phyloP scores from a whole-genome alignment of 306 rosid species.

The Quercus variabilis region DNA sequence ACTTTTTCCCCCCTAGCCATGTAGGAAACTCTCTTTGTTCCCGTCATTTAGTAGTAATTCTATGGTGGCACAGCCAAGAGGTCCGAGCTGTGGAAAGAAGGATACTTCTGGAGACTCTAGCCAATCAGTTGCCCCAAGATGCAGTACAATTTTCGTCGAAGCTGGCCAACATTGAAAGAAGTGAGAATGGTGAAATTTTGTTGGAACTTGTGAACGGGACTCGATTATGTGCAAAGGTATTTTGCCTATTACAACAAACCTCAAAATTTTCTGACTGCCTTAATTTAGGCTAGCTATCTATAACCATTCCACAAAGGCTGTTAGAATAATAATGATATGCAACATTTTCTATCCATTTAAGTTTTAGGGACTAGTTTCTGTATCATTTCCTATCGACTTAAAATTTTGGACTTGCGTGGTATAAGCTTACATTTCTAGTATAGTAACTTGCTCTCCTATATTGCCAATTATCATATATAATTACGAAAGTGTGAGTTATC shows the following conservation, averaged over 20 bases:
- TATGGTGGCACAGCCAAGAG: constrained; percentile 64
- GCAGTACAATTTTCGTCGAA: constrained; percentile 65
- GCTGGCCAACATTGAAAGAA: constrained; percentile 51
- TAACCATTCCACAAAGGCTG: too few species aligned
- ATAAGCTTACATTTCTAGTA: not conserved
- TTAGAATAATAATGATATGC: too few species aligned
- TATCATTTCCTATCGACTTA: too few species aligned
- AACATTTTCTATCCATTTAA: too few species aligned
- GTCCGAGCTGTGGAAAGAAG: constrained; percentile 87
- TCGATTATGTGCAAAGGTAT: constrained; percentile 67
- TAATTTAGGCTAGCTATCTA: too few species aligned
- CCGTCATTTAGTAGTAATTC: not conserved
- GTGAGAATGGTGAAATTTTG: constrained; percentile 42
- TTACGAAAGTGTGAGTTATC: not conserved
- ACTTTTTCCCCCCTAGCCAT: not conserved
- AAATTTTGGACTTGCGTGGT: too few species aligned
- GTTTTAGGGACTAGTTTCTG: too few species aligned
- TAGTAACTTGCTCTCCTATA: not conserved
- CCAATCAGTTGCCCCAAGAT: constrained; percentile 49
- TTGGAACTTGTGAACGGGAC: constrained; percentile 71
- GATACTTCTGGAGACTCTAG: constrained; percentile 79
- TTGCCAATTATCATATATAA: not conserved
- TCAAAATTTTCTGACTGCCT: too few species aligned
- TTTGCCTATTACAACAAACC: not conserved
- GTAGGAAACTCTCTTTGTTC: not conserved